These are phyloP conservation scores for Puccinellia tenuiflora DNA, from an alignment of 176 grass and related monocot species.

Conservation along the genomic window DNA sequence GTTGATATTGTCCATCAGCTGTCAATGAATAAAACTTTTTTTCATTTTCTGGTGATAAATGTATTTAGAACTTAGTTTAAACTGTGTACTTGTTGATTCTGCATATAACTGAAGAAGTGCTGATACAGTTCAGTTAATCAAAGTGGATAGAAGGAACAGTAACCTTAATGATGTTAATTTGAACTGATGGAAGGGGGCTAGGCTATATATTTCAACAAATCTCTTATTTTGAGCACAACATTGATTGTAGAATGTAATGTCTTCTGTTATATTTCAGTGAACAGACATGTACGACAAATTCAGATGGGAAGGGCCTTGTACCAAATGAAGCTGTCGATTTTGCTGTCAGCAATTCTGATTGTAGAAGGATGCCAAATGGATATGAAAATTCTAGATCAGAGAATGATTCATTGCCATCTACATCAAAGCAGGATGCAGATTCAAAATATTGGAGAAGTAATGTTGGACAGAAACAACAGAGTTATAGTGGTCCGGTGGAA, in stretches of 20 bases:
- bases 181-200: too few species aligned
- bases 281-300: background rate
- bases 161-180: background rate
- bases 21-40: background rate
- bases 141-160: background rate
- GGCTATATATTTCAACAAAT: too few species aligned
- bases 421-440: conserved; percentile 54
- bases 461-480: conserved; percentile 56
- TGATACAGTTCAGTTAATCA: background rate
- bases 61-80: background rate
- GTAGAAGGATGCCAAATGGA: conserved; percentile 35
- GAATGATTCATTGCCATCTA: conserved; percentile 56
- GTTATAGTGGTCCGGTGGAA: conserved; percentile 42
- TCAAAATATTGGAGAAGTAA: conserved; percentile 46
- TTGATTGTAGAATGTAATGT: conserved; percentile 16
- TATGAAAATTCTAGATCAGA: conserved; percentile 39
- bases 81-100: background rate
- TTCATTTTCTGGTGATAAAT: conserved; percentile 17
- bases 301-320: conserved; percentile 22
- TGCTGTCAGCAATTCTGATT: conserved; percentile 33
- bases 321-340: conserved; percentile 42
- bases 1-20: background rate
- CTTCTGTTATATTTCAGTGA: conserved; percentile 39
- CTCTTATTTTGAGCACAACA: background rate
- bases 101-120: background rate